Evolutionary conservation across 495 filamentous ascomycete species (phyloP), one percentile per base, ranked within the genome.

Genomic region (Tirmania nivea): DNA sequence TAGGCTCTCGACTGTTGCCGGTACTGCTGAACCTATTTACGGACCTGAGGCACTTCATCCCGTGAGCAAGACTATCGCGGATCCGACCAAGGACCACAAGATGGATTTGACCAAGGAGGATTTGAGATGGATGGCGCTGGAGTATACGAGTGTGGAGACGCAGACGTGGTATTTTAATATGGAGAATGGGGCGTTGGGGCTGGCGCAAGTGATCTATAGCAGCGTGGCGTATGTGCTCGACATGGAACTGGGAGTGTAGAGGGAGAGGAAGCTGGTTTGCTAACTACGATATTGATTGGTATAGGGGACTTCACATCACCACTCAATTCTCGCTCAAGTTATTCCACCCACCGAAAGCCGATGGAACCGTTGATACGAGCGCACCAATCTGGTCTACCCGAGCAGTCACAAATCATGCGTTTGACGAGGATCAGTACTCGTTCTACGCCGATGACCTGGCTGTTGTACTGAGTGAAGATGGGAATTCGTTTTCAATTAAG

Each of bases 11-110:
- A 79, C 86, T 66, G 86, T 92, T 59, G 86, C 86, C 54, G 90
- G 90, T 68, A 94, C 88, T 54, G 80, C 88, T 66, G 90, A 97
- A 72, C 92, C 90, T 55, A 83, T 92, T 70, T 94, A 97, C 68
- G 90, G 90, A 58, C 83, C 92, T 35, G 77, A 79, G 12, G 88
- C 87, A 59, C 83, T 96, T 64, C 83, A 76, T 59, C 78, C 86
- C 25, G 86, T 97, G 48, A 45, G 14, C 5, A 50, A 50, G 48
- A 50, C 48, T 3, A 31, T 50, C 11, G 78, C 82, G 53, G 72
- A 81, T 58, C 86, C 94, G 69, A 74, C 85, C 54, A 74, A 81
- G 65, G 75, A 76, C 42, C 81, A 77, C 3, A 82, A 86, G n/a
- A 92, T 81, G 65, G 82, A 86, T 62, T 64, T 86, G 60, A 76